Percentiles rank a stretch among this genome's conserved stretches.
Conservation (phyloP, 345 rosid species). For the Corchorus capsularis region DNA sequence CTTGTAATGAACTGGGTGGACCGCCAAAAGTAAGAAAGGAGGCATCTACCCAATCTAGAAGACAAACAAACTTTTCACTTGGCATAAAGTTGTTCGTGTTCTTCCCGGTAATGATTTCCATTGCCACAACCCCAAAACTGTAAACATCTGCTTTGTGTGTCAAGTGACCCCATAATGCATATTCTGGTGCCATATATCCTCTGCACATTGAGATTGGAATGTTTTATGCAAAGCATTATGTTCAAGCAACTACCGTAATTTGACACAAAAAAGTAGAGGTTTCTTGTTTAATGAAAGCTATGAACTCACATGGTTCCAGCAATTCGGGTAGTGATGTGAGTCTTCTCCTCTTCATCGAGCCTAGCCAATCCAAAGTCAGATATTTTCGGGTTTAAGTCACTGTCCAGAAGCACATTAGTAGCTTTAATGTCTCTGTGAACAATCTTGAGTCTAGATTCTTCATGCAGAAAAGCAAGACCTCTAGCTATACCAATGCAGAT, state of each 20-base stretch:
- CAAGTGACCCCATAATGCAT: conserved; percentile 65
- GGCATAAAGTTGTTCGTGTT: conserved; percentile 47
- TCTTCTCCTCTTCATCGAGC: conserved; percentile 53
- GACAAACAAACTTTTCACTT: conserved; percentile 39
- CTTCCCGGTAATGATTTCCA: conserved; percentile 59
- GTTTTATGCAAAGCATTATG: not conserved
- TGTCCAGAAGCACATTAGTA: conserved; percentile 54
- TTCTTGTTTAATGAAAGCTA: not conserved
- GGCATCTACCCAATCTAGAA: conserved; percentile 57
- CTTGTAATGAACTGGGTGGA: not conserved
- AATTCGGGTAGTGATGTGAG: conserved; percentile 61
- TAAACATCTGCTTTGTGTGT: conserved; percentile 67
- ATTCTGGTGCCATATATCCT: conserved; percentile 71
- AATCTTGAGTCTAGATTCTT: conserved; percentile 60
- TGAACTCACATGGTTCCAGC: conserved; percentile 62
- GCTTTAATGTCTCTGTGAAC: conserved; percentile 72
- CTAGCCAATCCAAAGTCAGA: conserved; percentile 71
- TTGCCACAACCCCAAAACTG: conserved; percentile 56
- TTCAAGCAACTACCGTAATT: not conserved
- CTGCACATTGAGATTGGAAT: conserved; percentile 23
- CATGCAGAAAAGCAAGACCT: conserved; percentile 61
- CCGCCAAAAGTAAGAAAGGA: not conserved
- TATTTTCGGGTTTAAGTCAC: conserved; percentile 54
- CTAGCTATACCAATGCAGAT: conserved; percentile 59
- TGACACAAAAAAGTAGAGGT: not conserved